Evolutionary conservation across 805 yeast species (phyloP).

Genomic region (Hanseniaspora meyeri): DNA sequence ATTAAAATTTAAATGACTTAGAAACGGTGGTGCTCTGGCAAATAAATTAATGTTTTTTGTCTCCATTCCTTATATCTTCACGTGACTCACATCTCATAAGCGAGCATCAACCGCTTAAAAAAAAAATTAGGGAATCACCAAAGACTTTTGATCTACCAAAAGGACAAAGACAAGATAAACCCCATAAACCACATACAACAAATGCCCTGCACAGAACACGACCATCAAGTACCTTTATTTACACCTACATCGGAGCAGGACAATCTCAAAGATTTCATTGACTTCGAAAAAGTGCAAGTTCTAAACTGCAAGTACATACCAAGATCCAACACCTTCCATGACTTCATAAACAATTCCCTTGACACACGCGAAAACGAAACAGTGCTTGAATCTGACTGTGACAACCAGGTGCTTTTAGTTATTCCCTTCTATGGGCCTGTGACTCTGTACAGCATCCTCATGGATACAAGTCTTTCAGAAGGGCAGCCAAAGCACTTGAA

Average conservation of each 20-base stretch:
- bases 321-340: conserved; percentile 28
- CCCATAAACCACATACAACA: no score
- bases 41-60: no score
- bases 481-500: conserved; percentile 60
- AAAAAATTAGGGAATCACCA: background rate
- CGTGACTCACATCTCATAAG: no score
- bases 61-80: no score
- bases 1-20: no score
- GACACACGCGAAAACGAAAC: conserved; percentile 39
- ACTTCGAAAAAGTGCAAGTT: conserved; percentile 46
- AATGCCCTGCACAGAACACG: conserved; percentile 25
- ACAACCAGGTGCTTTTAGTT: conserved; percentile 61
- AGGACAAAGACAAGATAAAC: no score
- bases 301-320: conserved; percentile 47
- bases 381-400: conserved; percentile 57
- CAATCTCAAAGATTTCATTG: conserved; percentile 51
- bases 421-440: conserved; percentile 73
- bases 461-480: conserved; percentile 31
- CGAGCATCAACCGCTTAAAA: no score
- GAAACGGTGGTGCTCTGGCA: no score
- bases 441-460: conserved; percentile 57
- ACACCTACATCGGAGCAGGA: conserved; percentile 60
- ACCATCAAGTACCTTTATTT: conserved; percentile 43
- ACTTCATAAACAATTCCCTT: conserved; percentile 25
- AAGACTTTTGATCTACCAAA: background rate